phyloP scores from a whole-genome alignment of 768 basidiomycete species.

The Phanerodontia chrysosporium region DNA sequence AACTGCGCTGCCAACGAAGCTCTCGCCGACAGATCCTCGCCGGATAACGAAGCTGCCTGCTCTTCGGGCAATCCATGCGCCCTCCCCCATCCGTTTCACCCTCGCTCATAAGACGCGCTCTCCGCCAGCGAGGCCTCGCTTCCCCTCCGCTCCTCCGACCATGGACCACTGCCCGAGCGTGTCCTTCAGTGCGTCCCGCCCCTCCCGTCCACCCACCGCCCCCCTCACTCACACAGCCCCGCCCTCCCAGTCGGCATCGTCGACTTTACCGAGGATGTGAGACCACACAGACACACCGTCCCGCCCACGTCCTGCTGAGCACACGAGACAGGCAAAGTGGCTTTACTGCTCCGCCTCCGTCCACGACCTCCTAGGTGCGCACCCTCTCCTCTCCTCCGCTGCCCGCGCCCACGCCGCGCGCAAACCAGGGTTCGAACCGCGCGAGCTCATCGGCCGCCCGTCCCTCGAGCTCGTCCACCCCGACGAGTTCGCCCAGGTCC shows the following conservation, averaged over 20 bases:
- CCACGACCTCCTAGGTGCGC: conserved; percentile 22
- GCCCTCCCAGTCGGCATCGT: conserved; percentile 72
- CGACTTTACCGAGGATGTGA: conserved; percentile 73
- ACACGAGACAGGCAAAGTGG: conserved; percentile 21
- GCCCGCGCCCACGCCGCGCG: background rate
- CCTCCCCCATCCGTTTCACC: background rate
- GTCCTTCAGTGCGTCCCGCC: conserved; percentile 65
- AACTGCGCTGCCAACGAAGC: background rate
- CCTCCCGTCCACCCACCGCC: background rate
- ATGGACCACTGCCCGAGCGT: conserved; percentile 46
- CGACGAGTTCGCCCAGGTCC: conserved; percentile 67
- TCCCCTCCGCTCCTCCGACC: background rate
- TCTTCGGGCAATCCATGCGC: background rate
- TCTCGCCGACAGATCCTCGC: background rate
- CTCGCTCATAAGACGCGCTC: background rate
- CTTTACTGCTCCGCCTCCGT: conserved; percentile 27
- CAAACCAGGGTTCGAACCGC: conserved; percentile 62
- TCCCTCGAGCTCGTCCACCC: conserved; percentile 78
- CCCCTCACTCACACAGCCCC: background rate
- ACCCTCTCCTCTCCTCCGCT: background rate
- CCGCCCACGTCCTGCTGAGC: conserved; percentile 6
- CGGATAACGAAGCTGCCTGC: background rate
- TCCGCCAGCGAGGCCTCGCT: background rate
- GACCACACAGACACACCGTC: too few relatives aligned
- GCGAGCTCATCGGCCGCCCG: conserved; percentile 63